These are phyloP conservation scores for Punctularia strigosozonata DNA, from an alignment of 768 basidiomycete genomes.

Conservation along the genomic window DNA sequence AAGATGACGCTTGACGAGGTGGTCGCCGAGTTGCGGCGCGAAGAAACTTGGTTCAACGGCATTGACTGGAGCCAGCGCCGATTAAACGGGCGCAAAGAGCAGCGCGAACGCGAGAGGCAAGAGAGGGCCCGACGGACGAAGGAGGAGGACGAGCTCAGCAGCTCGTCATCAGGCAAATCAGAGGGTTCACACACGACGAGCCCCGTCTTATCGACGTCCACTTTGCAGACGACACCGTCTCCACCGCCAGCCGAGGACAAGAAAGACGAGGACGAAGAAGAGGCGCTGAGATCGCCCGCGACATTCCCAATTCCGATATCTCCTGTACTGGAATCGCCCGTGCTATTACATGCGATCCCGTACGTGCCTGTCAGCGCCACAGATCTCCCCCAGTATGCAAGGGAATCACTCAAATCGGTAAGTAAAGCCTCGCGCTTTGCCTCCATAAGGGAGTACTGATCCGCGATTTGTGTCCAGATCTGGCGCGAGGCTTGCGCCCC, in stretches of 20 bases:
- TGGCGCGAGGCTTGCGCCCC: conserved; percentile 70
- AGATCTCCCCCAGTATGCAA: conserved; percentile 44
- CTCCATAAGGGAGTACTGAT: neutral
- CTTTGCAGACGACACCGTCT: conserved; percentile 68
- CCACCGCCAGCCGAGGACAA: conserved; percentile 43
- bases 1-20: conserved; percentile 56
- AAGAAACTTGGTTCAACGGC: conserved; percentile 61
- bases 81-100: conserved; percentile 22
- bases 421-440: conserved; percentile 14
- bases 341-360: conserved; percentile 54
- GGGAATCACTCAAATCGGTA: conserved; percentile 47
- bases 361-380: conserved; percentile 47
- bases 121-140: conserved; percentile 12
- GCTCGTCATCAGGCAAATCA: conserved; percentile 35
- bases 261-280: conserved; percentile 20
- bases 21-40: conserved; percentile 39
- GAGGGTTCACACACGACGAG: conserved; percentile 52
- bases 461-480: conserved; percentile 26
- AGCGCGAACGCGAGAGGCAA: conserved; percentile 13
- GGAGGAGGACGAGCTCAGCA: conserved; percentile 33
- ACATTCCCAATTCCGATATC: conserved; percentile 31
- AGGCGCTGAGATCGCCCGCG: conserved; percentile 13
- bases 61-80: conserved; percentile 52
- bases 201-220: conserved; percentile 63
- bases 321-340: conserved; percentile 52